Evolutionary conservation across 2,329 filamentous ascomycete genomes (phyloP).

Genomic region (Claviceps cyperi): DNA sequence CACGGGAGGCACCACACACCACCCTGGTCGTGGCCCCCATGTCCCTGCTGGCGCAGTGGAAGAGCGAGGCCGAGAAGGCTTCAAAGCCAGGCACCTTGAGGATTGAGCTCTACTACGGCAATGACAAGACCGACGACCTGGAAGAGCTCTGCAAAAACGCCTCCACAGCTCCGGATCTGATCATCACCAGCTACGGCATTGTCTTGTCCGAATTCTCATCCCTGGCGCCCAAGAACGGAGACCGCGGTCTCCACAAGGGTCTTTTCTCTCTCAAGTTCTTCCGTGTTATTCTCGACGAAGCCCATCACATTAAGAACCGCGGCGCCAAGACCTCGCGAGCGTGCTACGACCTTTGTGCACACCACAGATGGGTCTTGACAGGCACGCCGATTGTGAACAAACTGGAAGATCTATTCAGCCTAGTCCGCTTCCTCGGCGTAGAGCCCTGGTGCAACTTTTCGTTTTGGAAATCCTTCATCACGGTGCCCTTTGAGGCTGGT

Average conservation of each 20-base stretch:
- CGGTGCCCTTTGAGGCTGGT: conserved; percentile 88
- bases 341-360: conserved; percentile 76
- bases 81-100: conserved; percentile 73
- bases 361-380: conserved; percentile 84
- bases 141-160: conserved; percentile 69
- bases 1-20: conserved; percentile 66
- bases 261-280: conserved; percentile 92
- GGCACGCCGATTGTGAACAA: conserved; percentile 96
- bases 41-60: conserved; percentile 93
- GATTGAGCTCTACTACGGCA: conserved; percentile 81
- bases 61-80: conserved; percentile 84
- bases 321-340: conserved; percentile 89
- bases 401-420: conserved; percentile 83
- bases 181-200: conserved; percentile 90
- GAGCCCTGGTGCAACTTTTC: conserved; percentile 99
- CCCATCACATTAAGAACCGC: conserved; percentile 80
- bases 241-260: conserved; percentile 51
- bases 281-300: conserved; percentile 88
- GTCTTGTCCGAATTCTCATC: conserved; percentile 76
- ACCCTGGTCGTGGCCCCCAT: conserved; percentile 94
- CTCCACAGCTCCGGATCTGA: conserved; percentile 65
- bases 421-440: conserved; percentile 83
- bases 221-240: conserved; percentile 50
- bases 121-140: conserved; percentile 67
- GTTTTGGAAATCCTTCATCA: conserved; percentile 98